Percentiles rank a stretch among this genome's conserved stretches.
These are phyloP conservation scores for Cyberlindnera lachancei DNA, from an alignment of 805 yeast species.

Conservation along the genomic window DNA sequence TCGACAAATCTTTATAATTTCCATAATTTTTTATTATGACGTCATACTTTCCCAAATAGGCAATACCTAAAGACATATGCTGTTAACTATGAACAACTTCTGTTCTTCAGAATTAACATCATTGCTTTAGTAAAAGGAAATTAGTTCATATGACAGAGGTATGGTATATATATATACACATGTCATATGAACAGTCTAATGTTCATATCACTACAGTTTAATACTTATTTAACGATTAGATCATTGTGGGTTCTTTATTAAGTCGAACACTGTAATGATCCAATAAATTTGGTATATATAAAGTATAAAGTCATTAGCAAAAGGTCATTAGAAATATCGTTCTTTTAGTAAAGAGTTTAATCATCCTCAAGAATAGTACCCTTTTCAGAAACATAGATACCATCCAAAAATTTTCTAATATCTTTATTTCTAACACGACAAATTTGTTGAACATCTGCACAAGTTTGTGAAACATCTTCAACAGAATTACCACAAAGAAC, in stretches of 20 bases:
- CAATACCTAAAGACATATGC: neutral
- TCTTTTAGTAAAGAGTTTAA: conserved; percentile 18
- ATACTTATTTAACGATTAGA: too few relatives aligned
- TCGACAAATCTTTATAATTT: too few relatives aligned
- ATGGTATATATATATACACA: too few relatives aligned
- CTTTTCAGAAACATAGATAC: conserved; percentile 97
- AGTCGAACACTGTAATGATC: conserved; percentile 15
- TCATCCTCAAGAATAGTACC: conserved; percentile 74
- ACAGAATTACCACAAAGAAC: conserved; percentile 90
- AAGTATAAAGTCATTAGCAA: too few relatives aligned
- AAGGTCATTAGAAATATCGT: too few relatives aligned
- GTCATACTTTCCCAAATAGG: too few relatives aligned
- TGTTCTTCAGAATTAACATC: neutral
- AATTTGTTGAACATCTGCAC: conserved; percentile 96
- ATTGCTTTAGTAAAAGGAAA: neutral
- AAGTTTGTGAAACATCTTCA: conserved; percentile 95
- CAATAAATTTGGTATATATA: neutral
- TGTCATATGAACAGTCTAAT: too few relatives aligned
- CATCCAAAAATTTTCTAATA: conserved; percentile 99
- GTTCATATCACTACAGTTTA: too few relatives aligned
- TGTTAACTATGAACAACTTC: neutral
- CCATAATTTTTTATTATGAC: too few relatives aligned
- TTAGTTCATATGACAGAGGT: too few relatives aligned
- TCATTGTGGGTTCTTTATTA: conserved; percentile 17
- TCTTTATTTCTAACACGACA: conserved; percentile 99